Evolutionary conservation across 2,329 filamentous ascomycete genomes (phyloP), one percentile per base, ranked within the genome.

Genomic region (Exophiala spinifera): DNA sequence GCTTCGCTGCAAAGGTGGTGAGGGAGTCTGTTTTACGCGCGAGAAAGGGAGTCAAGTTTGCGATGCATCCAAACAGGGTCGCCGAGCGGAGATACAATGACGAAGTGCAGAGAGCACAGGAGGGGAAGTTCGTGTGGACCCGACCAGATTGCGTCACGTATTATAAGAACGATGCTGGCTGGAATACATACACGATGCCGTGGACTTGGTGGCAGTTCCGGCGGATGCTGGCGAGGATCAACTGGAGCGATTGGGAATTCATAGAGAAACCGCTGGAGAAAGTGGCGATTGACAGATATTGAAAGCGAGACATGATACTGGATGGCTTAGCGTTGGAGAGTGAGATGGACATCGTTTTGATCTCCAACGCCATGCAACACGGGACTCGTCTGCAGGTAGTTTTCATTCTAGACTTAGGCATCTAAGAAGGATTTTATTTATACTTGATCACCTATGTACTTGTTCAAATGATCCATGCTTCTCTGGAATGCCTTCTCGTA

Each of bases 151-250:
- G 51, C 31, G 46, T 53, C 28, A 53, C 44, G 1, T 48, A 53
- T 45, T 48, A 53, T 14, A 53, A 53, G 23, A 53, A 53, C 20
- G 45, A 53, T 14, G 46, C 17, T 20, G 46, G 45, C 10, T 48
- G 45, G 46, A 48, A 42, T 28, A 53, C 51, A 10, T 48, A 20
- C 17, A 53, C 45, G 6, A 53, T 53, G 51, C 46, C 46, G 10
- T 53, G 51, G 51, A 42, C 51, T 8, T 53, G 34, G 44, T 44
- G 42, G 42, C 42, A 53, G 15, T 53, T 53, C 31, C 6, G 50
- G 15, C 14, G 36, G 15, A 53, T 48, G 51, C n/a, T 53, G 34
- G 45, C 15, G 49, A 53, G 23, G 49, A 49, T 33, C 19, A n/a
- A 2, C 49, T 44, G 51, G 36, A 53, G n/a, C 14, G n/a, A 53